Conservation (phyloP, 176 grass and related monocot genomes). For the Carex pumila region DNA sequence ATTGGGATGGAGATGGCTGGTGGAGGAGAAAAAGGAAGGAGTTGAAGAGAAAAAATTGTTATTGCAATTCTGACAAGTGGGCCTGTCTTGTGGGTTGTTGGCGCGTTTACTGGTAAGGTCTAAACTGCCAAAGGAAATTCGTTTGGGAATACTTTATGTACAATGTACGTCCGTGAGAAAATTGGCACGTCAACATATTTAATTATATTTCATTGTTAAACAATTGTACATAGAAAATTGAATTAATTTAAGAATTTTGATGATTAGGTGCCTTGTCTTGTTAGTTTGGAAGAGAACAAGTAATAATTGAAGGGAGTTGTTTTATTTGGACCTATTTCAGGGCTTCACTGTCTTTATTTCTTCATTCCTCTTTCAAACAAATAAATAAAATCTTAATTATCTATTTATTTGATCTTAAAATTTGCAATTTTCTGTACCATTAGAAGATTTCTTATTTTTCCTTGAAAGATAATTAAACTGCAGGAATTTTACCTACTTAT, state of each 20-base stretch:
- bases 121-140: not conserved
- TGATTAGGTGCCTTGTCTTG: not conserved
- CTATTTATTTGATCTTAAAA: not conserved
- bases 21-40: not conserved
- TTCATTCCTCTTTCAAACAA: not conserved
- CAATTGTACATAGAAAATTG: not conserved
- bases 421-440: not conserved
- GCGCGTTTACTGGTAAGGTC: not conserved
- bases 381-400: too few species aligned
- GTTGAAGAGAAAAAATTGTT: conserved; percentile 15
- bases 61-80: not conserved
- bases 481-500: not conserved
- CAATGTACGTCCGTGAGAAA: not conserved
- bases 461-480: not conserved
- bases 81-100: not conserved
- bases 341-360: not conserved
- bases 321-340: not conserved
- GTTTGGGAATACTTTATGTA: not conserved
- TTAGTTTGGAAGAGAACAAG: not conserved
- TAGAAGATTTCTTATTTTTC: not conserved
- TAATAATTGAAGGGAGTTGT: not conserved
- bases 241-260: not conserved
- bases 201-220: not conserved
- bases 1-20: not conserved
- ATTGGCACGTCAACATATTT: not conserved